Evolutionary conservation across 2,329 filamentous ascomycete species (phyloP).

Genomic region (Aspergillus terreus): DNA sequence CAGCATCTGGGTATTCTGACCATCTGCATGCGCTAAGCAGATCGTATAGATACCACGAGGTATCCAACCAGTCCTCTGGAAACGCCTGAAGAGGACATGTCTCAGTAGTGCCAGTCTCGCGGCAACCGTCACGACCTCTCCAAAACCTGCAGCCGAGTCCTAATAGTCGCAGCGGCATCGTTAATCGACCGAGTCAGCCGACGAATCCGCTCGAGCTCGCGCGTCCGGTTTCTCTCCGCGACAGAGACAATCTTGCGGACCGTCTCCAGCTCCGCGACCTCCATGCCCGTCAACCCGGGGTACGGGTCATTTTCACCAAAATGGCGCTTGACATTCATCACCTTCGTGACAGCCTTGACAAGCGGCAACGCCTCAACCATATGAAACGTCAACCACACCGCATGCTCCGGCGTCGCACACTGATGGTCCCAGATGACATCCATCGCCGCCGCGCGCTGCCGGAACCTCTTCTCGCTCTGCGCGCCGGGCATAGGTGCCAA

Average conservation of each 20-base stretch:
- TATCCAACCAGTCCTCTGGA: too few relatives aligned
- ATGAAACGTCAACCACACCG: conserved; percentile 20
- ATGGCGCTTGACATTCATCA: conserved; percentile 15
- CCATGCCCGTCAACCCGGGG: conserved; percentile 12
- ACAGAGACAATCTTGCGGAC: conserved; percentile 13
- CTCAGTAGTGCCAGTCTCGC: too few relatives aligned
- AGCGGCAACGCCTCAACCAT: conserved; percentile 14
- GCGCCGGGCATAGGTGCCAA: conserved; percentile 12
- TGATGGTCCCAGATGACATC: conserved; percentile 17
- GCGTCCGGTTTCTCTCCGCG: conserved; percentile 17
- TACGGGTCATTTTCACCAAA: conserved; percentile 6
- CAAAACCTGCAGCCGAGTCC: conserved; percentile 9
- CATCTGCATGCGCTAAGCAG: too few relatives aligned
- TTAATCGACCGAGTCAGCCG: conserved; percentile 13
- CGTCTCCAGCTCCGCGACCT: conserved; percentile 20
- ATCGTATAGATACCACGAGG: too few relatives aligned
- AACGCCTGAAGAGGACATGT: too few relatives aligned
- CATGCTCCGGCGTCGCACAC: conserved; percentile 22
- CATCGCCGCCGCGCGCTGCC: conserved; percentile 18
- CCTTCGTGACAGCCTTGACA: conserved; percentile 21
- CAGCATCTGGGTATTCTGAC: too few relatives aligned
- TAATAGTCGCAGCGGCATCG: conserved; percentile 13
- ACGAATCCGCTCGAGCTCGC: conserved; percentile 18
- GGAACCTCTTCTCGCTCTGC: conserved; percentile 17
- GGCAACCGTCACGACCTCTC: neutral